Evolutionary conservation across 2,329 filamentous ascomycete genomes (phyloP).

Genomic region (Plenodomus tracheiphilus): DNA sequence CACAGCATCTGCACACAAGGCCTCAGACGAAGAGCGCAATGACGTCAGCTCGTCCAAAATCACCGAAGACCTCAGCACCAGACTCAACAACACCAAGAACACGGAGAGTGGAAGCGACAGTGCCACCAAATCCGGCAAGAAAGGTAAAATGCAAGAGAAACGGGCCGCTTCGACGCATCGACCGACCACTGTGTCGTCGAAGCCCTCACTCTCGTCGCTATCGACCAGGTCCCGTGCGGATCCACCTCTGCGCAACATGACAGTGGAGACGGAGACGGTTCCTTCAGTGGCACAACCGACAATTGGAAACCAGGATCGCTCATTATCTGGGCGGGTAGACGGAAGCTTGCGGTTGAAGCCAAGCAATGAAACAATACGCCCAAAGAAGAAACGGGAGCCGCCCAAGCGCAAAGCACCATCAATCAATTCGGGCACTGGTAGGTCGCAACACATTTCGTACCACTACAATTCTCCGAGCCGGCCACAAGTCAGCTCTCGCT

Average conservation of each 20-base stretch:
- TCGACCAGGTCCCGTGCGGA: conserved; percentile 71
- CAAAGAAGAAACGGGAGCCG: conserved; percentile 91
- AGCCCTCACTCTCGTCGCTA: conserved; percentile 71
- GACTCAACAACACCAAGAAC: conserved; percentile 42
- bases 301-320: conserved; percentile 62
- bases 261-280: conserved; percentile 95
- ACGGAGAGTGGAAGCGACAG: conserved; percentile 69
- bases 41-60: conserved; percentile 51
- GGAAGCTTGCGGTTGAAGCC: conserved; percentile 82
- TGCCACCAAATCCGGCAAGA: conserved; percentile 42
- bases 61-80: conserved; percentile 52
- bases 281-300: conserved; percentile 85
- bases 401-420: conserved; percentile 72
- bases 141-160: conserved; percentile 49
- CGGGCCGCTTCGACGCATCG: conserved; percentile 48
- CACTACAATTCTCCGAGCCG: conserved; percentile 33
- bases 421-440: conserved; percentile 73
- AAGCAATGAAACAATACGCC: conserved; percentile 93
- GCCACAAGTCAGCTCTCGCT: conserved; percentile 28
- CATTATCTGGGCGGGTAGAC: conserved; percentile 63
- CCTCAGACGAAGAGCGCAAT: conserved; percentile 46
- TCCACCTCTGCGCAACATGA: conserved; percentile 86
- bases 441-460: conserved; percentile 50
- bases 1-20: conserved; percentile 22
- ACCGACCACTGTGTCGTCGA: conserved; percentile 56